Percentiles rank a stretch among this genome's conserved stretches.
These are phyloP conservation scores for Pachyrhizus erosus DNA, from an alignment of 306 rosid genomes.

Conservation along the genomic window DNA sequence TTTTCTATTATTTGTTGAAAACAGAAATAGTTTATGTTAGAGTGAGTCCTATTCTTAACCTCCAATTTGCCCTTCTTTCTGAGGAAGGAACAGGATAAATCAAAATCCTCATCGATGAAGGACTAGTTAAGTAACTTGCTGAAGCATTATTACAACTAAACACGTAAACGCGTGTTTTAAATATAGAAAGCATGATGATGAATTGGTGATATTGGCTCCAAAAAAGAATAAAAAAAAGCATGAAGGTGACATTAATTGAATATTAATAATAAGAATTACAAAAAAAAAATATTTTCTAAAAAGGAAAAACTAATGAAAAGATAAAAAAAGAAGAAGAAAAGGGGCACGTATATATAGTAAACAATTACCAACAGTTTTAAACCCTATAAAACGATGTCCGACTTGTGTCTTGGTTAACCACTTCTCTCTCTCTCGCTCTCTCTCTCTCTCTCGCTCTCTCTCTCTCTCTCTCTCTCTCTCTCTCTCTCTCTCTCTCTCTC, in stretches of 20 bases:
- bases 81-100: not conserved
- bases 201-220: not conserved
- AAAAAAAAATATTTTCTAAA: not conserved
- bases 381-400: not conserved
- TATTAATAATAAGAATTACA: not conserved
- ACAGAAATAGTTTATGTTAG: not conserved
- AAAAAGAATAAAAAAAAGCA: constrained; percentile 19
- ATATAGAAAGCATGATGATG: constrained; percentile 39
- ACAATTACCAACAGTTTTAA: not conserved
- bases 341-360: not conserved
- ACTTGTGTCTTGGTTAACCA: not conserved
- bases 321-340: not conserved
- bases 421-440: not conserved
- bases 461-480: too few relatives aligned
- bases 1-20: not conserved
- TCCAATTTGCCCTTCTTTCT: not conserved
- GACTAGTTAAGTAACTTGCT: constrained; percentile 38
- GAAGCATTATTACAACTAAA: constrained; percentile 23
- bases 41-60: not conserved
- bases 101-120: constrained; percentile 39
- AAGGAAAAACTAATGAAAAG: not conserved
- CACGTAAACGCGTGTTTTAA: constrained; percentile 47
- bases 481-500: too few relatives aligned
- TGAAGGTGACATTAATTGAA: constrained; percentile 34
- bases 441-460: too few relatives aligned